Evolutionary conservation across 83 land plant species (phyloP), one percentile per base, ranked within the genome.

Genomic region (Larix sibirica): DNA sequence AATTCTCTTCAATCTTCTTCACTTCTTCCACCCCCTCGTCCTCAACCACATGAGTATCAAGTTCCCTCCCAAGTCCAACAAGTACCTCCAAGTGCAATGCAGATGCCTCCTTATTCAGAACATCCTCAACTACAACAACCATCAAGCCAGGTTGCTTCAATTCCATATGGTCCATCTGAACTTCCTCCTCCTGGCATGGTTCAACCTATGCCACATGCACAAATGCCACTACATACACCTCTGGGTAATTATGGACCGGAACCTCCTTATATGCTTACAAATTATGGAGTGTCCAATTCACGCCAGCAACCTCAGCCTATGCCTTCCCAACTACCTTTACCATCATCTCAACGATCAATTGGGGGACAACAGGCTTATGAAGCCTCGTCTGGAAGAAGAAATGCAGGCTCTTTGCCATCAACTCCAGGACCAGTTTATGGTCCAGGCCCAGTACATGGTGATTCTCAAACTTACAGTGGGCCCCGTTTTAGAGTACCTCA

Each of bases 291-390:
- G 36, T 50, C 77, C 9, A 40, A 76, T 42, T 75, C 26, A n/a
- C 85, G 82, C 42, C 82, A 69, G 33, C 91, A 83, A 62, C 91
- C 88, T 69, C 84, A 85, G 24, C 89, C 88, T 21, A 86, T 81
- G 65, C 84, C 82, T 31, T 86, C 81, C 6, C 84, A 78, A 59
- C 79, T 67, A 56, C 42, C 83, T 83, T 74, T 47, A 69, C 59
- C 88, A 81, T 44, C 89, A 66, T 84, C 83, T 87, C 63, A 88
- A 89, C 70, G 89, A 83, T 79, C 18, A 77, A 80, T 36, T 78
- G 66, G 79, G n/a, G 81, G 82, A 36, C 87, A 77, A 42, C 88
- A 85, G 68, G 71, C 81, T 66, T 90, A 92, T 86, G 96, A 92
- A 36, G 86, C 93, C 21, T 87, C 91, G 54, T 50, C 85, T 20